Evolutionary conservation across 192 early-diverging fungal species (phyloP).

Genomic region (Coemansia sp.): DNA sequence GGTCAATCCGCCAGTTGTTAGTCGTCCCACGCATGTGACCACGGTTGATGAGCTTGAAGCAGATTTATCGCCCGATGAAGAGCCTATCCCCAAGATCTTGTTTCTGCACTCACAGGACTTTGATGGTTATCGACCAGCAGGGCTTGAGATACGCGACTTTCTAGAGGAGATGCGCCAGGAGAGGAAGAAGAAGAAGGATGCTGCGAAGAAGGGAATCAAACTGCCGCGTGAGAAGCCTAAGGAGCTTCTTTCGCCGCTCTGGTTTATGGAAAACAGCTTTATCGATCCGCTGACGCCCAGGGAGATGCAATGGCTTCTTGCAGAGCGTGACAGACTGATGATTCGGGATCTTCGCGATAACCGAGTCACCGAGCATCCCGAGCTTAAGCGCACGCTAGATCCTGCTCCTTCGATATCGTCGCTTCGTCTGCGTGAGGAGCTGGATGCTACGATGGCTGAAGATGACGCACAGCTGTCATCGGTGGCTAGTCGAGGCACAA

Average conservation of each 20-base stretch:
- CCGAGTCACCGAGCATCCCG: slow-evolving; percentile 26
- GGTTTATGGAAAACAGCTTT: slow-evolving; percentile 37
- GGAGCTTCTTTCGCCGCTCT: slow-evolving; percentile 28
- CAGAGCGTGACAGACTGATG: slow-evolving; percentile 37
- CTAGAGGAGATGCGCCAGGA: slow-evolving; percentile 43
- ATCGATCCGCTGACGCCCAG: slow-evolving; percentile 31
- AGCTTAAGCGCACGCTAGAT: slow-evolving; percentile 43
- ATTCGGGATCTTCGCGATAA: slow-evolving; percentile 16
- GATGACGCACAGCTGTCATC: neutral
- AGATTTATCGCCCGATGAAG: slow-evolving; percentile 42
- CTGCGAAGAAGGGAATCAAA: slow-evolving; percentile 27
- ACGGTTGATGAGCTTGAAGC: slow-evolving; percentile 47
- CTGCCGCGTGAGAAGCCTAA: slow-evolving; percentile 10
- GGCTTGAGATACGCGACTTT: slow-evolving; percentile 32
- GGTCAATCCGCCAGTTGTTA: slow-evolving; percentile 17
- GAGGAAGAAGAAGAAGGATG: slow-evolving; percentile 31
- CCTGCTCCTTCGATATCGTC: slow-evolving; percentile 30
- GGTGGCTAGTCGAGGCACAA: slow-evolving; percentile 28
- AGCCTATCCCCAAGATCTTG: slow-evolving; percentile 36
- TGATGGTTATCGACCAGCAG: slow-evolving; percentile 43
- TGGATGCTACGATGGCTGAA: slow-evolving; percentile 22
- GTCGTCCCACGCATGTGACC: slow-evolving; percentile 9
- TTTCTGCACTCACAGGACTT: slow-evolving; percentile 47
- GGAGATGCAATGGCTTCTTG: slow-evolving; percentile 20
- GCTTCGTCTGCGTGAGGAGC: slow-evolving; percentile 38